A percentile compares a stretch with the other conserved stretches of the same genome.
These are phyloP conservation scores for Phytophthora pseudosyringae DNA, from an alignment of 352 stramenopile genomes.

Conservation along the genomic window DNA sequence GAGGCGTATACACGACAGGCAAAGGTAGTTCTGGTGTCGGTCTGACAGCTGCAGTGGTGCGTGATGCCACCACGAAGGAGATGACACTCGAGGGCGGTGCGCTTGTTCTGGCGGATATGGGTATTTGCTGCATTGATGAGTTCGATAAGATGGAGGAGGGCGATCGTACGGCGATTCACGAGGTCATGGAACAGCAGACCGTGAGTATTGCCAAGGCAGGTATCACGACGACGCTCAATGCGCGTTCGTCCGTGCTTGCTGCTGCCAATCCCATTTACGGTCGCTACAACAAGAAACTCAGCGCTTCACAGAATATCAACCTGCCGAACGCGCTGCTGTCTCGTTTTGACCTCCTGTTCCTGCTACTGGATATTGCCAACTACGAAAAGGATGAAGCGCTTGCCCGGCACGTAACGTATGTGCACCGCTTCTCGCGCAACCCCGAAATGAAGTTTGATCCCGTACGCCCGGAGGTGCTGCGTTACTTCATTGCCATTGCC, in stretches of 20 bases:
- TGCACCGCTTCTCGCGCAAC: conserved; percentile 91
- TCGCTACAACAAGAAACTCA: conserved; percentile 88
- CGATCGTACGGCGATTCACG: conserved; percentile 99
- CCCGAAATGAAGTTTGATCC: conserved; percentile 93
- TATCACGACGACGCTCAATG: conserved; percentile 98
- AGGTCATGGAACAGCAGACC: conserved; percentile 99
- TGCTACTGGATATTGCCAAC: conserved; percentile 97
- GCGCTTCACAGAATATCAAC: conserved; percentile 98
- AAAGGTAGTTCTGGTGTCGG: conserved; percentile 99
- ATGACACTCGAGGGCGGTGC: conserved; percentile 94
- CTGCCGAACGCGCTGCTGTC: conserved; percentile 99
- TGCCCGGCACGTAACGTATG: conserved; percentile 92
- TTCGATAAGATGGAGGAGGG: conserved; percentile 99
- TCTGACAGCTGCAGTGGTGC: conserved; percentile 97
- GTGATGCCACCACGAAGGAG: conserved; percentile 95
- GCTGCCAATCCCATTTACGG: conserved; percentile 99
- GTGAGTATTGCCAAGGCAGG: conserved; percentile 99
- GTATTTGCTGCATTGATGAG: conserved; percentile 99
- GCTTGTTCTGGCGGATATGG: conserved; percentile 98
- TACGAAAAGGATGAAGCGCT: conserved; percentile 93
- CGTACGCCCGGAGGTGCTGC: conserved; percentile 91
- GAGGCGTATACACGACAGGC: conserved; percentile 99
- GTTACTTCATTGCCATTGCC: conserved; percentile 90
- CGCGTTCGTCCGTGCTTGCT: conserved; percentile 97
- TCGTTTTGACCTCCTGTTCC: conserved; percentile 99